phyloP scores from a whole-genome alignment of 2,329 filamentous ascomycete species.

The Fusarium staphyleae region DNA sequence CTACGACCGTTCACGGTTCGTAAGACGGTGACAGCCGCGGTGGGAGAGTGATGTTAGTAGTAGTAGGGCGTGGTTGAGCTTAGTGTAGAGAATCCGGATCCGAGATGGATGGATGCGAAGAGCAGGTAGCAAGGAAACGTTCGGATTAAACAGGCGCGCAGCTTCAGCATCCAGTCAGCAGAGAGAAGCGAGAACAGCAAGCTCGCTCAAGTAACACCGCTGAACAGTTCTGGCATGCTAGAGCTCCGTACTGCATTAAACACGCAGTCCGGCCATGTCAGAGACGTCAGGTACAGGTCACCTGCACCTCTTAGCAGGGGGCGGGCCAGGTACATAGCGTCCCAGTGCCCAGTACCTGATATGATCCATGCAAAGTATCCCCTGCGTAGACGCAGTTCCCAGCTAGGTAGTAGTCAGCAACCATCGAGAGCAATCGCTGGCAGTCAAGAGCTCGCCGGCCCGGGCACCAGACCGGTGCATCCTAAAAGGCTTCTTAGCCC shows the following conservation, averaged over 20 bases:
- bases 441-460: no score
- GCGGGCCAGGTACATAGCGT: slow-evolving; percentile 47
- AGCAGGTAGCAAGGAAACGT: slow-evolving; percentile 3
- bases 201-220: slow-evolving; percentile 23
- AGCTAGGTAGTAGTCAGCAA: slow-evolving; percentile 26
- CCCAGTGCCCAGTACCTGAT: slow-evolving; percentile 37
- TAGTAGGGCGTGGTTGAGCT: slow-evolving; percentile 10
- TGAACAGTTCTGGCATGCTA: slow-evolving; percentile 25
- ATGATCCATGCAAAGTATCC: slow-evolving; percentile 35
- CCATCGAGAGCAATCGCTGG: no score
- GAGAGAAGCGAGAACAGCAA: slow-evolving; percentile 9
- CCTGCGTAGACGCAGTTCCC: slow-evolving; percentile 22
- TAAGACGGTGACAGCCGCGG: slow-evolving; percentile 17
- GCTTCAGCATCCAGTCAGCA: slow-evolving; percentile 11
- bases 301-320: slow-evolving; percentile 46
- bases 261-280: slow-evolving; percentile 24
- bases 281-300: slow-evolving; percentile 50
- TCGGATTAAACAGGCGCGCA: slow-evolving; percentile 23
- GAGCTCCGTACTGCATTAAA: slow-evolving; percentile 8
- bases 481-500: not conserved
- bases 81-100: slow-evolving; percentile 1
- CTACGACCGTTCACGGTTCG: slow-evolving; percentile 23
- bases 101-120: slow-evolving; percentile 11
- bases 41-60: slow-evolving; percentile 18
- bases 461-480: not conserved